Percentiles rank a stretch among this genome's conserved stretches.
These are phyloP conservation scores for Helotiales sp. DNA, from an alignment of 2,329 filamentous ascomycete genomes.

Conservation along the genomic window DNA sequence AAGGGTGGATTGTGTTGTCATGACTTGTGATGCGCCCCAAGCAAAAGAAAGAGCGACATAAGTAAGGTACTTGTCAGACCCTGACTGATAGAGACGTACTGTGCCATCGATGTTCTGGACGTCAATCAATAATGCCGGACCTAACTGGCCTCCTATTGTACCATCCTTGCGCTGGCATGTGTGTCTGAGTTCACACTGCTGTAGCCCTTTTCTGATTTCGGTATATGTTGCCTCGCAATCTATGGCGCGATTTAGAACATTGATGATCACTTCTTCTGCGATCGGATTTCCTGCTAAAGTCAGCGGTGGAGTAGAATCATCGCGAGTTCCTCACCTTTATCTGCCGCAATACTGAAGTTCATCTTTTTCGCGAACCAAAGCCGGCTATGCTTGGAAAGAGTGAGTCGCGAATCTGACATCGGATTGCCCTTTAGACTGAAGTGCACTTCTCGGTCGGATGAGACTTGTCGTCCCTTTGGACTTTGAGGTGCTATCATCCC, in stretches of 20 bases:
- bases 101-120: not conserved
- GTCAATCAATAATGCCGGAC: not conserved
- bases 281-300: not conserved
- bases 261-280: not conserved
- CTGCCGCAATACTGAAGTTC: not conserved
- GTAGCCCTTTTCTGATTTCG: not conserved
- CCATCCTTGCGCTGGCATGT: not conserved
- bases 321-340: not conserved
- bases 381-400: not conserved
- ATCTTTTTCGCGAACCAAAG: not conserved
- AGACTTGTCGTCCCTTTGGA: not conserved
- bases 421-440: not conserved
- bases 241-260: not conserved
- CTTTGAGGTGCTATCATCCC: not conserved
- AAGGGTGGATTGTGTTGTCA: not conserved
- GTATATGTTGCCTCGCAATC: not conserved
- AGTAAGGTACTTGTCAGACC: not conserved
- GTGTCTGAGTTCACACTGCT: not conserved
- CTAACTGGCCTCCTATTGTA: not conserved
- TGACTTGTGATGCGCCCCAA: not conserved
- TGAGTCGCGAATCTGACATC: not conserved
- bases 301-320: not conserved
- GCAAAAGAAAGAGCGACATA: not conserved
- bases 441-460: not conserved
- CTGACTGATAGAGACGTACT: not conserved